Evolutionary conservation across 441 rosid genomes (phyloP).

Genomic region (California macrophylla): DNA sequence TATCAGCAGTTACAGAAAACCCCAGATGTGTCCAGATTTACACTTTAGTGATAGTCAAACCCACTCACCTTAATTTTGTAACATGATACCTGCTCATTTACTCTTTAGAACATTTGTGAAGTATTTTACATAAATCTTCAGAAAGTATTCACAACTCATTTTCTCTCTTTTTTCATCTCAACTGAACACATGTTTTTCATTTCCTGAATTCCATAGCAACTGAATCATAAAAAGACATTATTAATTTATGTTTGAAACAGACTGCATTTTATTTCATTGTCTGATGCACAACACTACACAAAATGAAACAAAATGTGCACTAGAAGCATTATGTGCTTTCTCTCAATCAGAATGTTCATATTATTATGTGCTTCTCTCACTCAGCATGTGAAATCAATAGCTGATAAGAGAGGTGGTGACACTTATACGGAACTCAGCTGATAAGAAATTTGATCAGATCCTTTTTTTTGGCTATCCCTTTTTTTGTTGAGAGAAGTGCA

Average conservation of each 20-base stretch:
- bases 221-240: neutral
- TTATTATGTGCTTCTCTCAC: neutral
- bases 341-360: too few species aligned
- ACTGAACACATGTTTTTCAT: neutral
- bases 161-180: neutral
- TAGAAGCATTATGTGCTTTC: too few species aligned
- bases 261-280: neutral
- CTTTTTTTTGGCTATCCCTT: neutral
- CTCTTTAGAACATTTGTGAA: neutral
- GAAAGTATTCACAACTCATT: neutral
- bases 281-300: neutral
- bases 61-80: neutral
- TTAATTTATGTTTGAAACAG: neutral
- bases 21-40: neutral
- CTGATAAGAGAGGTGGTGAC: neutral
- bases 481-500: neutral
- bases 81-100: neutral
- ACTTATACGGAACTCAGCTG: neutral
- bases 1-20: neutral
- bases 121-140: neutral
- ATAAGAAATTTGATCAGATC: neutral
- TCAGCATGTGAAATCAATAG: neutral
- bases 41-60: neutral
- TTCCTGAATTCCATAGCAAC: neutral
- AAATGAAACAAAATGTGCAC: neutral